Conservation (phyloP, 345 rosid species). For the Arabidopsis suecica region DNA sequence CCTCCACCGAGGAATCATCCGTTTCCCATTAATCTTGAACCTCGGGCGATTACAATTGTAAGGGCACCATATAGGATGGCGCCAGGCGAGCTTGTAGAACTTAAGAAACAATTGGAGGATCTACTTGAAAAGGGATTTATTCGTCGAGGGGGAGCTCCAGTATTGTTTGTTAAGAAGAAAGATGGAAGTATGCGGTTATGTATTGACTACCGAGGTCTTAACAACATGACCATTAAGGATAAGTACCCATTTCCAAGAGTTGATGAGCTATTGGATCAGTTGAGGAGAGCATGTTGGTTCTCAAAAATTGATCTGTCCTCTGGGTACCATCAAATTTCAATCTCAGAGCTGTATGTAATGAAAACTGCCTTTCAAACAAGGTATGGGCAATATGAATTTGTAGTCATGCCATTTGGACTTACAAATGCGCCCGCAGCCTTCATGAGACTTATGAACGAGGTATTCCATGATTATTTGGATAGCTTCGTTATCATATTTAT, state of each 20-base stretch:
- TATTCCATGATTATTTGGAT: neutral
- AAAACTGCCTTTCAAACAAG: neutral
- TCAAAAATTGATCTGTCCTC: neutral
- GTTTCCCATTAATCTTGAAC: neutral
- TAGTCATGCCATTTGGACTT: neutral
- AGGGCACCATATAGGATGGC: neutral
- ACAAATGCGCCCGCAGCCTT: neutral
- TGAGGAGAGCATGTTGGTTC: neutral
- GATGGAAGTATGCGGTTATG: too few relatives aligned
- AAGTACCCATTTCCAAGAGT: too few relatives aligned
- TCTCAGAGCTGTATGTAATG: accelerated
- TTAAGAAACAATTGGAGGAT: neutral
- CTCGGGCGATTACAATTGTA: neutral
- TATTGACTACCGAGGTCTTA: too few relatives aligned
- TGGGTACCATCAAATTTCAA: neutral
- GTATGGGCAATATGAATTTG: neutral
- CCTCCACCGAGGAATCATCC: neutral
- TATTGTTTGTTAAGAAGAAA: too few relatives aligned
- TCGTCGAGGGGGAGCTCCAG: neutral
- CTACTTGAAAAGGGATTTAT: neutral
- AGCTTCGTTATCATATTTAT: neutral
- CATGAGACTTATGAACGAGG: neutral
- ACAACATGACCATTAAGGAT: too few relatives aligned
- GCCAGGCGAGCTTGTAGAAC: neutral
- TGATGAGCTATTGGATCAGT: too few relatives aligned